These are phyloP conservation scores for Lentinula lateritia DNA, from an alignment of 768 basidiomycete species.

Conservation along the genomic window DNA sequence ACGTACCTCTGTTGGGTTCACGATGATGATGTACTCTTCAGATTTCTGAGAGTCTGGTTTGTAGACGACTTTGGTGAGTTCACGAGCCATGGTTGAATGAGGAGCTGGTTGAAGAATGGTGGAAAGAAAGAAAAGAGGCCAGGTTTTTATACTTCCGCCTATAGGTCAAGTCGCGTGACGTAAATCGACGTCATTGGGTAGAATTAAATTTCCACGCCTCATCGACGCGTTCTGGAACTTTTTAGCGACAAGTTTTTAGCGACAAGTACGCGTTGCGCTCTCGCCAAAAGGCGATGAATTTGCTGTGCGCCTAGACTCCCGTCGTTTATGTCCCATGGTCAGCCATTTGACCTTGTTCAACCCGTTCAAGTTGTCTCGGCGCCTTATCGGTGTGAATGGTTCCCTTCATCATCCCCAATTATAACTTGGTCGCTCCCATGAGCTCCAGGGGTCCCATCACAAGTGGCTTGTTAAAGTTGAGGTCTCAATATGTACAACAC, in stretches of 20 bases:
- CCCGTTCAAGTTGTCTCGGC: not conserved
- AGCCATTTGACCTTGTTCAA: not conserved
- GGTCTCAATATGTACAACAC: not conserved
- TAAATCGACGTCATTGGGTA: not conserved
- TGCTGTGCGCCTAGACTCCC: not conserved
- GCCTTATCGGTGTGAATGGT: not conserved
- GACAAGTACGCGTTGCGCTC: not conserved
- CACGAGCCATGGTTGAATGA: slow-evolving; percentile 33
- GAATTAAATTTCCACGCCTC: not conserved
- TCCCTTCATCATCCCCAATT: not conserved
- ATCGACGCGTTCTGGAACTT: not conserved
- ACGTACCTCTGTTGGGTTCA: slow-evolving; percentile 57
- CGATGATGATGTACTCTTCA: slow-evolving; percentile 68
- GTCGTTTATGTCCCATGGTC: not conserved
- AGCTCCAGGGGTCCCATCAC: slow-evolving; percentile 1
- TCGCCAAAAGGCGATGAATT: not conserved
- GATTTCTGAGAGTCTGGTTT: slow-evolving; percentile 59
- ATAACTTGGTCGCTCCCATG: not conserved
- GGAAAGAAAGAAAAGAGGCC: too few relatives aligned
- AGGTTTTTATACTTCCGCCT: not conserved
- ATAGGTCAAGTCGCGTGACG: not conserved
- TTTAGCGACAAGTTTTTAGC: not conserved
- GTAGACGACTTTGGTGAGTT: slow-evolving; percentile 69
- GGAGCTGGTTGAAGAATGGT: not conserved
- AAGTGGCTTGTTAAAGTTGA: not conserved